Evolutionary conservation across 2,329 filamentous ascomycete species (phyloP), one percentile per base, ranked within the genome.

Genomic region (Fusarium citri): DNA sequence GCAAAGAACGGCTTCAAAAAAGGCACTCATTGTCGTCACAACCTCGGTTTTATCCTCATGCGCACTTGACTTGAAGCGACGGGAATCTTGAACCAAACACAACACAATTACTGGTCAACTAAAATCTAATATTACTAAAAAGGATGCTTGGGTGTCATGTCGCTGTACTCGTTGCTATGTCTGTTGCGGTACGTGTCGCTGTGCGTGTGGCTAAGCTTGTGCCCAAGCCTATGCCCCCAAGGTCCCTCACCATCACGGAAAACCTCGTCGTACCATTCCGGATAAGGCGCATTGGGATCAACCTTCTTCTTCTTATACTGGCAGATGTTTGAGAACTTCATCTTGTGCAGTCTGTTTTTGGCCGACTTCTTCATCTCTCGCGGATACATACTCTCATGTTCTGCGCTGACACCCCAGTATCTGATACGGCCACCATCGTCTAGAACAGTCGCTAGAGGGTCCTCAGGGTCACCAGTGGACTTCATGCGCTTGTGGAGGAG

Each of bases 381-480:
- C 1, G 61, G 61, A 23, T 45, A 64, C 22, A 31, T 64, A 22
- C 43, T 54, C 0, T 2, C 4, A 1, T 16, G 1, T 12, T 65
- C 62, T 1, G 62, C 62, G 3, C 31, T 37, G 12, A 23, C 22
- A 8, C 40, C 20, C 62, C 62, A 65, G 20, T 65, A 65, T 42
- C 60, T 65, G 15, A 65, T n/a, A 18, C 60, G 37, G 1, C 23
- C 40, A 9, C 41, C 12, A 0, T 34, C 41, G 5, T 41, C 16
- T 3, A 42, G 8, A 6, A 65, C 16, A 4, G 62, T 53, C 5
- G 47, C 60, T 8, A 65, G 2, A 14, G 62, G 53, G 6, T 65
- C 18, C 1, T 41, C 18, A 0, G 9, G 8, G 10, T 65, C 41
- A 2, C 26, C 48, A 4, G 25, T 40, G 2, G 40, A 11, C 0